Base-by-base conservation (phyloP, 139 green algal genomes). In the Micractinium conductrix region DNA sequence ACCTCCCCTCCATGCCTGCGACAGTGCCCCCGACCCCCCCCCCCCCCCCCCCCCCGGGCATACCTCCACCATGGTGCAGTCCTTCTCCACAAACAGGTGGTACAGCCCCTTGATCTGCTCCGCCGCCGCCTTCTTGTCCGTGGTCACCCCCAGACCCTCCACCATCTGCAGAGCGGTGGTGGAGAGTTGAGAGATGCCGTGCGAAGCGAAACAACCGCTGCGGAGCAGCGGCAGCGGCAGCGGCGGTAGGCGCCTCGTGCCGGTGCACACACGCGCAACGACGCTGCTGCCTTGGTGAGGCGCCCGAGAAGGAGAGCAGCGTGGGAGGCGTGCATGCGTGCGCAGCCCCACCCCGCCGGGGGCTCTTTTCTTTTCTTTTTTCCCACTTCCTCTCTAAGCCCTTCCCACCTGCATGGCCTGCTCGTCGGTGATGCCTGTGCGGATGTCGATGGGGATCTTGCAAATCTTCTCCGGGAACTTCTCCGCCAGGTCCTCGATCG, bases 41-140 rank as follows among this genome's bases (percentile, higher is more conserved):
- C 26, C 62, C 16, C 62, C 62, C 62, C 35, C 92, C 67, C 78
- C n/a, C n/a, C n/a, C n/a, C n/a, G n/a, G n/a, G n/a, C n/a, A n/a
- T n/a, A 97, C 95, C 94, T 99, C 97, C 26, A 99, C 93, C 94
- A 99, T 98, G 6, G 97, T 99, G 92, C 95, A 99, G 92, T 99
- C 97, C 50, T 85, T 86, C 78, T 95, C 90, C 14, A 87, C 86
- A 87, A 99, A 99, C 73, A 98, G 79, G 17, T 96, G 83, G 91
- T 99, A 99, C 75, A 99, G 89, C 4, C 70, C 85, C 88, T 97
- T 95, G 72, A 99, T 96, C 43, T 83, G 97, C 84, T 98, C 81
- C 1, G 86, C 91, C 5, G 97, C 97, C 3, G 87, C 90, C 0
- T 89, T 86, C 74, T 95, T 92, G 91, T 99, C 91, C 4, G 85